Evolutionary conservation across 192 early-diverging fungal genomes (phyloP), one percentile per base, ranked within the genome.

Genomic region (Pilaira anomala): DNA sequence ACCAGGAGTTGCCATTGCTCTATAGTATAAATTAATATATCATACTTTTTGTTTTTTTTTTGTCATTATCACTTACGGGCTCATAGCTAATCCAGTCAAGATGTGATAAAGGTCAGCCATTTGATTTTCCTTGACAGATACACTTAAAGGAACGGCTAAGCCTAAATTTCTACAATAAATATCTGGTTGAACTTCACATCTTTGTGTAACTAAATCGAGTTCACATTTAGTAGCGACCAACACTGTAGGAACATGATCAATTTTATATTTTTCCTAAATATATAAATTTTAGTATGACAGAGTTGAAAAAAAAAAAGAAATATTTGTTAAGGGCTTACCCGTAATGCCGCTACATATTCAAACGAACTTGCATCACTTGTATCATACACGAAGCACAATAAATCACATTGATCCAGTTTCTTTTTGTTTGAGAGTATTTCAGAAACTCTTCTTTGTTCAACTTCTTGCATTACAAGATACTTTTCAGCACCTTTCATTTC

Each of bases 181-280:
- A 65, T 97, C 96, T 2, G 97, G 97, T 50, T 93, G 93, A 26
- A 88, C 74, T 13, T 92, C 93, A 48, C 88, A 82, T 3, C 93
- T 76, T 71, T 66, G 78, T 52, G 67, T 78, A 0, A 97, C 95
- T 24, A 92, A 76, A 69, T 98, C 95, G 26, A 87, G 76, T 57
- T 99, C 97, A 64, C 93, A 90, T 62, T 98, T 96, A 36, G 95
- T 95, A 1, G 96, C 94, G 39, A 99, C 92, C 80, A 96, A 93
- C 2, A 98, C 87, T 26, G 83, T 82, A 1, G 97, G 96, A 46
- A 95, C 67, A 67, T 87, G 78, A 48, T 93, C 91, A 25, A 97
- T 69, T 49, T 92, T 82, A 69, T 89, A 95, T 58, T 89, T 87
- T 70, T 85, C 87, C 89, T 89, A 68, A 50, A 11, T 46, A n/a